Conservation (phyloP, 1,284 basidiomycete species). For the Austroboletus novae-zelandiae region DNA sequence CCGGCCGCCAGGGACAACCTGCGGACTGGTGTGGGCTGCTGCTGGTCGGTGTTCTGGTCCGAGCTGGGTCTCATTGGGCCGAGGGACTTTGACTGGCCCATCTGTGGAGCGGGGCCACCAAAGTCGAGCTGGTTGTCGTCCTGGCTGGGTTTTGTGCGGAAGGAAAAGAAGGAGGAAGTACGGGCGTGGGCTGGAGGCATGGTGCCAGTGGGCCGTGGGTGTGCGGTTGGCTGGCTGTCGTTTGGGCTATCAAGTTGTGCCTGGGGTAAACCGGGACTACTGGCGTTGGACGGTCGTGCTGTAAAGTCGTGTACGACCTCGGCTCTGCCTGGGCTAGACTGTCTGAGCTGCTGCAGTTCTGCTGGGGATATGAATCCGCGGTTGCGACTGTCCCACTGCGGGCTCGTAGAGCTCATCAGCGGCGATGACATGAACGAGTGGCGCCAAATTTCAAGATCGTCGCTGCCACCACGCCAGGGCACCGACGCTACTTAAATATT, state of each 20-base stretch:
- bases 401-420: conserved; percentile 30
- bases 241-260: conserved; percentile 18
- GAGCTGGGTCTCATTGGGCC: conserved; percentile 25
- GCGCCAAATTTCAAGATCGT: neutral
- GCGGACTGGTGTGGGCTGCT: conserved; percentile 12
- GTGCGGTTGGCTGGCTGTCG: conserved; percentile 21
- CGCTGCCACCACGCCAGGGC: no score
- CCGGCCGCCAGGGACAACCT: conserved; percentile 21
- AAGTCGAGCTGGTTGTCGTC: conserved; percentile 20
- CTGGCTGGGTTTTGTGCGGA: conserved; percentile 28
- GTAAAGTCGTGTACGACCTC: conserved; percentile 35
- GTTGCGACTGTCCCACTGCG: conserved; percentile 49
- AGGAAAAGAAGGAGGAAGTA: conserved; percentile 45
- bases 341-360: conserved; percentile 44
- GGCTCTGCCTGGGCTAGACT: conserved; percentile 30
- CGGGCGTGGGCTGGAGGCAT: conserved; percentile 30
- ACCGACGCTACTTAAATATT: no score
- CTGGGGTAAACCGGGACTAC: conserved; percentile 4
- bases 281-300: conserved; percentile 24
- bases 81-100: conserved; percentile 34
- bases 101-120: conserved; percentile 22
- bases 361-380: conserved; percentile 49
- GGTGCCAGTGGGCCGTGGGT: conserved; percentile 23
- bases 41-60: conserved; percentile 18
- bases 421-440: conserved; percentile 18